Percentiles rank a stretch among this genome's conserved stretches.
Evolutionary conservation across 495 filamentous ascomycete species (phyloP).

Genomic region (Geoglossum glabrum): DNA sequence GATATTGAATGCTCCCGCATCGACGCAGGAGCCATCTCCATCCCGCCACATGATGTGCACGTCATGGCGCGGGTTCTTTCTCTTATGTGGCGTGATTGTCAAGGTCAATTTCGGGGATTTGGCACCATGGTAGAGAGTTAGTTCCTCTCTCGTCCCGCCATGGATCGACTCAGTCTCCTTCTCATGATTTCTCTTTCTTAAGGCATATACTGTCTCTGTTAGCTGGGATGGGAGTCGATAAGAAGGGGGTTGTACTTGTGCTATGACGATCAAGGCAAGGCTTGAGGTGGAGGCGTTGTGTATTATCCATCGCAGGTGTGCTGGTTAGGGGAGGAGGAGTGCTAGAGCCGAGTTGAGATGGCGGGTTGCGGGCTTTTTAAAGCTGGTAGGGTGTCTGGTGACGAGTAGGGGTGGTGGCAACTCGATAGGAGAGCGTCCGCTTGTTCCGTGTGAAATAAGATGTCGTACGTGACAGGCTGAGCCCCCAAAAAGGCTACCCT

Average conservation of each 20-base stretch:
- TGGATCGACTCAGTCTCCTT: neutral
- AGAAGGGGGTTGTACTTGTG: neutral
- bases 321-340: no score
- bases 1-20: neutral
- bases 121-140: neutral
- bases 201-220: neutral
- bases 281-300: no score
- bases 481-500: no score
- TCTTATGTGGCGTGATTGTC: neutral
- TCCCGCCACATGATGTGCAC: neutral
- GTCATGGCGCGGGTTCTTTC: neutral
- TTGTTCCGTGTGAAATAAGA: no score
- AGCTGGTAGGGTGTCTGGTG: no score
- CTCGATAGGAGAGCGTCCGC: no score
- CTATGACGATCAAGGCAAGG: neutral
- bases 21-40: neutral
- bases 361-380: no score
- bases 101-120: neutral
- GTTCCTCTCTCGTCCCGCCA: neutral
- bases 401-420: no score
- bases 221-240: neutral
- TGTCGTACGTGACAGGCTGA: no score
- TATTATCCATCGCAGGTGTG: neutral
- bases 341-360: no score
- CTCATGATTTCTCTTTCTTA: neutral